A percentile compares a stretch with the other conserved stretches of the same genome.
Conservation (phyloP, 2,329 filamentous ascomycete genomes). For the Colletotrichum sidae region DNA sequence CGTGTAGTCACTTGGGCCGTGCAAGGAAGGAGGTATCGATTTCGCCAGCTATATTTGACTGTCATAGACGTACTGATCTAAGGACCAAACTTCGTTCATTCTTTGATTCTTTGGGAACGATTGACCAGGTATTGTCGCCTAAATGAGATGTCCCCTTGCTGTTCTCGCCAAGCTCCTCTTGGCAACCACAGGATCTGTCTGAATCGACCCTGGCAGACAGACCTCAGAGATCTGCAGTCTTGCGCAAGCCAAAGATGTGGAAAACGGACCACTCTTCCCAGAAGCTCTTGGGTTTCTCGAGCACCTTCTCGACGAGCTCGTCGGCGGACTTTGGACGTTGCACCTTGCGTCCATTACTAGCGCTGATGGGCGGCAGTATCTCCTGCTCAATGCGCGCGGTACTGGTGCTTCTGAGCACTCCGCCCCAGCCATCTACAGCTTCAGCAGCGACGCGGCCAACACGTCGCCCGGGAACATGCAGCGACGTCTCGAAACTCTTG, state of each 20-base stretch:
- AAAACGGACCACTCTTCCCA: conserved; percentile 17
- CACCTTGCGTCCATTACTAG: conserved; percentile 13
- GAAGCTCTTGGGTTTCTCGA: conserved; percentile 5
- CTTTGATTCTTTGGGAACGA: too few relatives aligned
- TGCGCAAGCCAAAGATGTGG: neutral
- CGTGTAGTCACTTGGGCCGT: too few relatives aligned
- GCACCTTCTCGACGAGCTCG: neutral
- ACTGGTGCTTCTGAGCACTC: conserved; percentile 8
- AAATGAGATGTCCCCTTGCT: too few relatives aligned
- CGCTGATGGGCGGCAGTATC: conserved; percentile 17
- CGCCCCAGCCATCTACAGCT: conserved; percentile 15
- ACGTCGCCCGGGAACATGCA: neutral
- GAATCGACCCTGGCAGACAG: neutral
- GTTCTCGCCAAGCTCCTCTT: too few relatives aligned
- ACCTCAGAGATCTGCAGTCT: conserved; percentile 16
- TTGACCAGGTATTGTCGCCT: too few relatives aligned
- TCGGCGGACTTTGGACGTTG: neutral
- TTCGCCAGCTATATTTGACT: too few relatives aligned
- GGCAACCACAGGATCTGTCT: neutral
- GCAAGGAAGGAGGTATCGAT: too few relatives aligned
- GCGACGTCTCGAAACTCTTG: conserved; percentile 30
- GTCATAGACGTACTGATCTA: too few relatives aligned
- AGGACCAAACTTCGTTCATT: too few relatives aligned
- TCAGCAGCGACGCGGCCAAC: conserved; percentile 7
- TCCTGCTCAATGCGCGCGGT: conserved; percentile 4